Evolutionary conservation across 768 basidiomycete genomes (phyloP), one percentile per base, ranked within the genome.

Genomic region (Gymnopilus dilepis): DNA sequence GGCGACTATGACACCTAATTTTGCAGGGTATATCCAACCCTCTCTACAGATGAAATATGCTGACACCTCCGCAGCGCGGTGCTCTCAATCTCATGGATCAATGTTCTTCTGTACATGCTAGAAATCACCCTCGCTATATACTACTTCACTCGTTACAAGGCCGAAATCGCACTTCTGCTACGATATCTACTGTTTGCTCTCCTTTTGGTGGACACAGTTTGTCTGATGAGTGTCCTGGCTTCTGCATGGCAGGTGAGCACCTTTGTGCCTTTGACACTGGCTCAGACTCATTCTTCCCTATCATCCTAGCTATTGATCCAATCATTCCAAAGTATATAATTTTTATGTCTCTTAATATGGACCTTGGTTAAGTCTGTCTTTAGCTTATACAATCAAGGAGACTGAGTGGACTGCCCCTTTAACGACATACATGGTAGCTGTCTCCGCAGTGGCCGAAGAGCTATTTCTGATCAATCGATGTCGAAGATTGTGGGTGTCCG

Each of bases 51-150:
- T 37, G 34, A 11, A 37, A 37, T 8, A 9, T 37, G 11, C 34
- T 37, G 34, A 37, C 34, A 2, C 30, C n/a, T 26, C 43, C 19
- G 15, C 22, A 70, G 70, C 33, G 64, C 63, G 2, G 62, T 65
- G 40, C 58, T 70, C 24, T 65, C 66, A 19, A 61, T 67, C 57
- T 69, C 70, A 34, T 71, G 70, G 70, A 48, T 71, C 24, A 68
- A 68, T 38, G 56, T 65, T 28, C 43, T 71, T n/a, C 59, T 71
- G 22, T 71, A 64, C 33, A 67, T 63, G 48, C 51, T 71, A 21
- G 70, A 71, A 60, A 54, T 71, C 40, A 59, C 61, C 24, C 65
- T 71, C 24, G 70, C 65, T 53, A 21, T 56, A n/a, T 66, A 70
- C 56, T 71, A 71, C 55, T 65, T 69, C 42, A 56, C 61, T 53